Conservation (phyloP, 1,284 basidiomycete species). For the Puccinia hordei region DNA sequence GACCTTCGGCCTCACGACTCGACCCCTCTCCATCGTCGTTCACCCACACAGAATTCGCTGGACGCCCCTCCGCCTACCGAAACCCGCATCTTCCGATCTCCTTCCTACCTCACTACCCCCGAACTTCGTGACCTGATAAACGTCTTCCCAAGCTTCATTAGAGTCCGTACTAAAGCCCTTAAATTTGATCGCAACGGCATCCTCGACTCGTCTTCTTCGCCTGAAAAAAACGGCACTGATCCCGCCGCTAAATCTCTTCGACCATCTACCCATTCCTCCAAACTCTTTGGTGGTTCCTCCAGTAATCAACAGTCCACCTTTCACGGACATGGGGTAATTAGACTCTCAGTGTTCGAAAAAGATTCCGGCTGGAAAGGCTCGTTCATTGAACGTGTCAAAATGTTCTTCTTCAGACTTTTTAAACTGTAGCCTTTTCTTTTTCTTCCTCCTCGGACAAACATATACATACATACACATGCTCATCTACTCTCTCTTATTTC, state of each 20-base stretch:
- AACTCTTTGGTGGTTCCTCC: background rate
- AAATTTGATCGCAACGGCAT: slow-evolving; percentile 15
- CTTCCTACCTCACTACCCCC: slow-evolving; percentile 53
- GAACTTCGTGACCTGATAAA: slow-evolving; percentile 51
- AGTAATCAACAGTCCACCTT: background rate
- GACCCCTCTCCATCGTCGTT: slow-evolving; percentile 1
- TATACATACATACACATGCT: too few relatives aligned
- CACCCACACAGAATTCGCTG: slow-evolving; percentile 21
- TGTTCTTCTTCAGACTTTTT: slow-evolving; percentile 33
- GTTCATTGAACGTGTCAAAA: slow-evolving; percentile 27
- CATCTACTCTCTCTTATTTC: too few relatives aligned
- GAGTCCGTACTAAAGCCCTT: background rate
- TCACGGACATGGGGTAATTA: slow-evolving; percentile 20
- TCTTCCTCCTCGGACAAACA: too few relatives aligned
- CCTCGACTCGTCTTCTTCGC: background rate
- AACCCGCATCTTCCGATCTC: slow-evolving; percentile 53
- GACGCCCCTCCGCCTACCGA: slow-evolving; percentile 35
- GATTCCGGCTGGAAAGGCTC: slow-evolving; percentile 41
- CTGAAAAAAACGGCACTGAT: background rate
- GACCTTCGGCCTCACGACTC: background rate
- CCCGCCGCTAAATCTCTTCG: background rate
- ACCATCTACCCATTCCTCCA: background rate
- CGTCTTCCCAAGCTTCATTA: slow-evolving; percentile 54
- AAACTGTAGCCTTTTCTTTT: background rate
- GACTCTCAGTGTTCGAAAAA: slow-evolving; percentile 35